Evolutionary conservation across 495 filamentous ascomycete genomes (phyloP), one percentile per base, ranked within the genome.

Genomic region (Hypomontagnella submonticulosa): DNA sequence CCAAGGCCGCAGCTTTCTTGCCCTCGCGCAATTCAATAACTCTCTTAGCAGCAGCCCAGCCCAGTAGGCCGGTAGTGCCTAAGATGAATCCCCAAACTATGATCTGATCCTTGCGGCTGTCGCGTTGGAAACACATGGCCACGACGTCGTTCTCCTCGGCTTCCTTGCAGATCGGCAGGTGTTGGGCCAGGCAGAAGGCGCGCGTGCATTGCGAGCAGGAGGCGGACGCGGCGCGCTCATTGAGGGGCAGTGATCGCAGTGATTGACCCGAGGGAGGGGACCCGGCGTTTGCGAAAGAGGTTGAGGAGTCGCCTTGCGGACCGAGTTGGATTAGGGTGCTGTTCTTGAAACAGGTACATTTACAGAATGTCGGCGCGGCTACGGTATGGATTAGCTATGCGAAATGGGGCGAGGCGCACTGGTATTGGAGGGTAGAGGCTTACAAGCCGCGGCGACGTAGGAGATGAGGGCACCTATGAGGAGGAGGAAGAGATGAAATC

Each of bases 311-410:
- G 67, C 70, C 61, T 55, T 77, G 69, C 0, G 80, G 77, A 69
- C 85, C 81, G 43, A 93, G 86, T 11, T 85, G 78, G 72, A 99
- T 97, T 62, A 98, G 92, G 57, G 90, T 96, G 81, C 87, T 91
- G 79, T 97, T 96, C 53, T 86, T 85, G 81, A 90, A 90, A 80
- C 95, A 98, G 57, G 90, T 96, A 78, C 95, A 99, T 89, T 97
- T 99, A 87, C 95, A 99, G 80, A 97, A 98, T 33, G 92, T 91
- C 18, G 90, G 90, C 13, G 92, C 73, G 10, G 77, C 79, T 83
- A 56, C 6, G n/a, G 4, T 32, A 19, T n/a, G 59, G 58, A 2
- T 46, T 37, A 33, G 32, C 15, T 40, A 37, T 3, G 18, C 23
- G n/a, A 2, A n/a, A 7, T 4, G 80, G 9, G 75, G 33, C 34